Conservation (phyloP, 1,284 basidiomycete species). For the Polyporus tsugae region DNA sequence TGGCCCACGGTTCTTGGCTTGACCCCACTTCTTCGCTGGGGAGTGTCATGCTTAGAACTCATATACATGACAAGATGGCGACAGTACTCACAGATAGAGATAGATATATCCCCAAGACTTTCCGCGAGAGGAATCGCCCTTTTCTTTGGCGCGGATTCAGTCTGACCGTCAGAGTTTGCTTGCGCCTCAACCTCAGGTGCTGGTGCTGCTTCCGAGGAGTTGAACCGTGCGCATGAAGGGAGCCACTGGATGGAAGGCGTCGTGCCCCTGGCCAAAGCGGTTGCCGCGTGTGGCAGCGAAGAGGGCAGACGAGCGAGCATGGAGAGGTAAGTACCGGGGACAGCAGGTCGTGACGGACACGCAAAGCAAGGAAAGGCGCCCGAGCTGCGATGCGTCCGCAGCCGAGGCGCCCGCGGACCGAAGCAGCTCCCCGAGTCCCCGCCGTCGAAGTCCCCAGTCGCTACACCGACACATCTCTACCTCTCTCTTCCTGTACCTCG, state of each 20-base stretch:
- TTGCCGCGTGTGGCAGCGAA: conserved; percentile 17
- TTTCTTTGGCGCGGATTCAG: conserved; percentile 23
- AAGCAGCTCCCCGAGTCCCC: neutral
- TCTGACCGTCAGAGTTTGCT: conserved; percentile 9
- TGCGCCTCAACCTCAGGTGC: conserved; percentile 10
- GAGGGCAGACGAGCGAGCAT: conserved; percentile 30
- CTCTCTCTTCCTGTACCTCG: conserved; percentile 36
- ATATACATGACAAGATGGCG: too few relatives aligned
- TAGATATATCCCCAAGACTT: conserved; percentile 45
- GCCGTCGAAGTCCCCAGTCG: neutral
- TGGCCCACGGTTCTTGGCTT: neutral
- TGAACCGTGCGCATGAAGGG: conserved; percentile 22
- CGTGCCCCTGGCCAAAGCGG: conserved; percentile 3
- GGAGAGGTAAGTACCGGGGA: conserved; percentile 7
- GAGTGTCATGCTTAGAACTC: neutral
- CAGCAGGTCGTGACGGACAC: conserved; percentile 10
- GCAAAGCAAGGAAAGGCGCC: neutral
- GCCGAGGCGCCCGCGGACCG: neutral
- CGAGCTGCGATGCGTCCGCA: neutral
- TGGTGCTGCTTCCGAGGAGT: conserved; percentile 26
- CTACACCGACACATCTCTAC: neutral
- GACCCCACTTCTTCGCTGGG: neutral
- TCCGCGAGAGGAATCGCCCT: conserved; percentile 39
- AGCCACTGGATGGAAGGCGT: neutral
- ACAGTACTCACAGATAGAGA: conserved; percentile 44